These are phyloP conservation scores for Neostapfia colusana DNA, from an alignment of 176 grass and related monocot genomes.

Conservation along the genomic window DNA sequence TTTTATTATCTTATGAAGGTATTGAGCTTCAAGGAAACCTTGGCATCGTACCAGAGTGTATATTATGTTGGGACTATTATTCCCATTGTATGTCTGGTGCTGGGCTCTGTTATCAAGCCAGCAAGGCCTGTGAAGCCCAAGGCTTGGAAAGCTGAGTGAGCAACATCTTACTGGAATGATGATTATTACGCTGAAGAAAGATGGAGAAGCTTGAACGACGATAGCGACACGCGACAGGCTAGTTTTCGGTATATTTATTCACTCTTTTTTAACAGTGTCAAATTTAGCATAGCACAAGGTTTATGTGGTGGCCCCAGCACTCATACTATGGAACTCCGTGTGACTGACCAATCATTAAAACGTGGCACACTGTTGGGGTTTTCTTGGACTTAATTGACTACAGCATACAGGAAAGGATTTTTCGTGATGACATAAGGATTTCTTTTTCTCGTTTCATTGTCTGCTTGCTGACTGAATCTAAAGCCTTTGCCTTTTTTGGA, in stretches of 20 bases:
- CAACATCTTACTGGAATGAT: not conserved
- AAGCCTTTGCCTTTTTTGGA: not conserved
- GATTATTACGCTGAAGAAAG: constrained; percentile 17
- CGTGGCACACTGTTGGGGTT: constrained; percentile 19
- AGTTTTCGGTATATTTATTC: constrained; percentile 41
- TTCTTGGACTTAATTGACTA: constrained; percentile 22
- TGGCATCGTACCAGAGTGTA: constrained; percentile 81
- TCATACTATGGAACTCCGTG: not conserved
- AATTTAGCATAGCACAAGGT: constrained; percentile 24
- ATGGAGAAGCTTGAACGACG: constrained; percentile 24
- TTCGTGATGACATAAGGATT: not conserved
- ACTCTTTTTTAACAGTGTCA: constrained; percentile 17
- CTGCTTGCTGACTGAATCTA: not conserved
- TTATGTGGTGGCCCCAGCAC: constrained; percentile 14
- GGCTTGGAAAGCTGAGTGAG: constrained; percentile 71
- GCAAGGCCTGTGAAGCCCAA: constrained; percentile 64
- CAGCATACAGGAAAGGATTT: constrained; percentile 12
- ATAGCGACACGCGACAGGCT: constrained; percentile 14
- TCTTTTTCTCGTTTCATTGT: not conserved
- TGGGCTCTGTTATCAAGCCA: constrained; percentile 84
- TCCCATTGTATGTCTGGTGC: constrained; percentile 63
- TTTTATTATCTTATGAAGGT: constrained; percentile 51
- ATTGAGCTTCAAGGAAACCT: constrained; percentile 88
- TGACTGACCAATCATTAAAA: constrained; percentile 31
- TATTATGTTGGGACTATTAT: constrained; percentile 83